Evolutionary conservation across 2,329 filamentous ascomycete species (phyloP), one percentile per base, ranked within the genome.

Genomic region (Pseudocercospora vitis): DNA sequence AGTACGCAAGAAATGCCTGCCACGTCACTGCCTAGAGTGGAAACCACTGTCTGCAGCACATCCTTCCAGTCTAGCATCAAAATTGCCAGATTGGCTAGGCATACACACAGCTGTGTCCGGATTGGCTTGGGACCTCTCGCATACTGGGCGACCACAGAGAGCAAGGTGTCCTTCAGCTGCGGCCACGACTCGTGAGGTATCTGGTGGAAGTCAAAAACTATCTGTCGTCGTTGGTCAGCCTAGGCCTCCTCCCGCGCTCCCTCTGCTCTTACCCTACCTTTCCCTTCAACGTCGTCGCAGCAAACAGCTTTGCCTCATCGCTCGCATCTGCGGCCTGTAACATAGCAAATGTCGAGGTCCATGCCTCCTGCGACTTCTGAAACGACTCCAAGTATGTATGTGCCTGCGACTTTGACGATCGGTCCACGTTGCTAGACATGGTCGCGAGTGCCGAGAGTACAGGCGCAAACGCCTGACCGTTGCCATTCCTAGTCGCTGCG

Each of bases 1-100:
- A 99, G 80, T 67, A 97, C 88, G 72, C 88, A 94, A 61, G 91
- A 84, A 66, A 94, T 84, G 70, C 87, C 90, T 68, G 86, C 84
- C 56, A 87, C 83, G 67, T 88, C 87, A 70, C 82, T 83, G 62
- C 88, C 87, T 52, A 97, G 82, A 37, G 88, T 82, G 52, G 85
- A 81, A 50, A 95, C 88, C 45, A 97, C 88, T 48, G 86, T 86
- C 42, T 83, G 80, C 58, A 99, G 78, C 49, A 97, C 94, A 71
- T 97, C 88, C 75, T 95, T 92, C 94, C 94, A 99, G 44, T 86
- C 82, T 65, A 84, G 86, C 90, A 97, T 95, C 75, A 97, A 91
- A 66, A 99, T 95, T 55, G 94, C 94, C 68, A 99, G 76, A 69
- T 92, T 92, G 14, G 92, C 92, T 69, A 99, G 78, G 74, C 91